Conservation (phyloP, 371 early-diverging fungal genomes). For the Rhizopus arrhizus region DNA sequence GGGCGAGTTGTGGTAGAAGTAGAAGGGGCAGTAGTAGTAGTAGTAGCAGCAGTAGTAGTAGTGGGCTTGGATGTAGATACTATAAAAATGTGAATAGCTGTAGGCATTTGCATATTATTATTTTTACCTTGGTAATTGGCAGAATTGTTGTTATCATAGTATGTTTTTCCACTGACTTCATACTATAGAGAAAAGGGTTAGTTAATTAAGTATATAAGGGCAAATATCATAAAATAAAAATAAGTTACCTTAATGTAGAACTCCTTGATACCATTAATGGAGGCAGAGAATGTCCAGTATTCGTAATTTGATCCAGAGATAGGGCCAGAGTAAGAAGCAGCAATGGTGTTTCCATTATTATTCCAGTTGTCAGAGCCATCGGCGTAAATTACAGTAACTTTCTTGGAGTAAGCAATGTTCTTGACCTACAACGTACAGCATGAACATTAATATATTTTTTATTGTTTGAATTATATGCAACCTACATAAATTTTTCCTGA, state of each 20-base stretch:
- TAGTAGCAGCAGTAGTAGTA: conserved; percentile 17
- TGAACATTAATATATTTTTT: not conserved
- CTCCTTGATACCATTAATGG: conserved; percentile 38
- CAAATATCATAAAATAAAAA: not conserved
- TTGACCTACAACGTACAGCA: conserved; percentile 21
- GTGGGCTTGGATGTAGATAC: conserved; percentile 1
- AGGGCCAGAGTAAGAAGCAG: conserved; percentile 22
- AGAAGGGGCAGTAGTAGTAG: conserved; percentile 22
- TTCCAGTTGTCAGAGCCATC: conserved; percentile 36
- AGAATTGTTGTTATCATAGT: conserved; percentile 43
- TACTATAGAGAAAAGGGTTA: conserved; percentile 26
- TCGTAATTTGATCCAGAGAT: conserved; percentile 40
- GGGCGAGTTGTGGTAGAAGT: conserved; percentile 21
- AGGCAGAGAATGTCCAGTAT: conserved; percentile 40
- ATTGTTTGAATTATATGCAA: not conserved
- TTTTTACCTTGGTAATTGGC: conserved; percentile 17
- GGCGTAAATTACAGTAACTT: conserved; percentile 37
- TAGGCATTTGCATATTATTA: not conserved
- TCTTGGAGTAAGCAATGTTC: conserved; percentile 44
- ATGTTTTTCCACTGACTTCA: conserved; percentile 34
- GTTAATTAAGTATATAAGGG: not conserved
- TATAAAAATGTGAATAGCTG: too few relatives aligned
- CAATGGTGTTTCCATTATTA: conserved; percentile 19
- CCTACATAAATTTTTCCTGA: conserved; percentile 38
- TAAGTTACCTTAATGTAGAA: conserved; percentile 38